Evolutionary conservation across 1,139 yeast genomes (phyloP), one percentile per base, ranked within the genome.

Genomic region (Geotrichum restrictum): DNA sequence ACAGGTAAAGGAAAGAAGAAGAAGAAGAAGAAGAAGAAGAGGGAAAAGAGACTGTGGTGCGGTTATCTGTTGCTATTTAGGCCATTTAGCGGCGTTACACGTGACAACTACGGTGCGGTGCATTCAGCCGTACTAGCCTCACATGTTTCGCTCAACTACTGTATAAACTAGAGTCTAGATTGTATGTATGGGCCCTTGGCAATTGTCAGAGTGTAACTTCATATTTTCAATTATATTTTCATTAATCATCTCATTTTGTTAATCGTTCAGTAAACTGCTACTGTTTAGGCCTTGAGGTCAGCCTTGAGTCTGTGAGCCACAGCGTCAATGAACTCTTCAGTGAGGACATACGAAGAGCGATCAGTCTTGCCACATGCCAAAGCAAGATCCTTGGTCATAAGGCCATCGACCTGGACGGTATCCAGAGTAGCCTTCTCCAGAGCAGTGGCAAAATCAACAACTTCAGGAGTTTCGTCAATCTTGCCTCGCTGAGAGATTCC

Each of bases 381-480:
- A 13, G 97, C 96, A 69, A 91, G 79, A 69, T 91, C 98, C 77
- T 91, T 91, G 67, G 98, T 91, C 97, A 91, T 89, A 67, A 83
- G 82, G 54, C 87, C 86, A 65, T 89, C 97, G 51, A 76, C 76
- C 54, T 83, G 81, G 49, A 91, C 98, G 42, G 97, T 88, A 65
- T 88, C 94, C 57, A 88, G 72, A 51, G 91, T 87, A 48, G 95
- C 93, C 67, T 76, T 74, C 74, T 91, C 97, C 62, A 91, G 78
- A 45, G 76, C 71, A 66, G 85, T 75, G 58, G 88, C 97, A 67
- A 91, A 91, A 59, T 80, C 73, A 55, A 83, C 79, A 46, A 91
- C 95, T 31, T 85, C 93, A 32, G 93, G 94, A 44, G 96, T 88
- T 51, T 72, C 72, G 70, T 91, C 98, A 59, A 91, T 77, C 68